These are phyloP conservation scores for Saccharomyces uvarum DNA, from an alignment of 1,139 yeast genomes.

Conservation along the genomic window DNA sequence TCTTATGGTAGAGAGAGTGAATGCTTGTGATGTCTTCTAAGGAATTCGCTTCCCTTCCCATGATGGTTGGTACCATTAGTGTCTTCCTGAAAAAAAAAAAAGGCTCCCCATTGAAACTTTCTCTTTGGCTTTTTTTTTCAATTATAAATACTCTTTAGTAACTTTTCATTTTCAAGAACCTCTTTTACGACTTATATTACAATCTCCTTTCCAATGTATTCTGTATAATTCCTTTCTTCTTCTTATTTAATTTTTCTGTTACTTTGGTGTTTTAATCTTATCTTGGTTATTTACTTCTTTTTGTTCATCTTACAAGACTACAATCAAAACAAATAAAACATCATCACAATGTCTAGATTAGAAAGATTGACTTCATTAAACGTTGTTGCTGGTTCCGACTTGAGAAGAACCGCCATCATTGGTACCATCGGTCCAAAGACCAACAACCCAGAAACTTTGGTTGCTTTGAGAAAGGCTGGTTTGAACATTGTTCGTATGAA, in stretches of 20 bases:
- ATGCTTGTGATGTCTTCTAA: not conserved
- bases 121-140: not conserved
- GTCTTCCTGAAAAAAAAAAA: not conserved
- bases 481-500: slow-evolving; percentile 96
- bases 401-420: slow-evolving; percentile 92
- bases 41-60: not conserved
- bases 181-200: not conserved
- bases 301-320: not conserved
- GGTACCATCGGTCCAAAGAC: slow-evolving; percentile 98
- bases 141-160: not conserved
- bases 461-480: slow-evolving; percentile 90
- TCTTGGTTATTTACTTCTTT: not conserved
- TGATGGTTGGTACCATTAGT: not conserved
- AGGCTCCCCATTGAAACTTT: not conserved
- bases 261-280: not conserved
- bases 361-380: slow-evolving; percentile 83
- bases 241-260: not conserved
- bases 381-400: slow-evolving; percentile 69
- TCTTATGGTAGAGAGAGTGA: not conserved
- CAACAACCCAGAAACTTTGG: slow-evolving; percentile 78
- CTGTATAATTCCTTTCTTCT: not conserved
- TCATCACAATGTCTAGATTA: slow-evolving; percentile 31
- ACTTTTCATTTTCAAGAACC: not conserved
- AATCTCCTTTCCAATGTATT: not conserved
- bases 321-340: not conserved